phyloP scores from a whole-genome alignment of 441 rosid species.

The Bocquillonia castaneifolia region DNA sequence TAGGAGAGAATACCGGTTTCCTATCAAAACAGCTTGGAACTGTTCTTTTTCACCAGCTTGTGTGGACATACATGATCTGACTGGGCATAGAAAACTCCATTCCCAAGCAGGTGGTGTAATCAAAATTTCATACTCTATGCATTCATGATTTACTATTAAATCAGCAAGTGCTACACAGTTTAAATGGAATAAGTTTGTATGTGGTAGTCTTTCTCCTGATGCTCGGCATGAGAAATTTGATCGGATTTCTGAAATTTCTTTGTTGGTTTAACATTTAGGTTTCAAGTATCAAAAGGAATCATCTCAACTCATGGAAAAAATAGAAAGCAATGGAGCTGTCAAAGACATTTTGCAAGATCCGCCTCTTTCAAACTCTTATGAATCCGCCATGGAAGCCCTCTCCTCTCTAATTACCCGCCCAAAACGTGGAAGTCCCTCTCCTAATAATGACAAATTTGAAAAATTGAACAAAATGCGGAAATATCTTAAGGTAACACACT shows the following conservation, averaged over 20 bases:
- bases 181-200: background rate
- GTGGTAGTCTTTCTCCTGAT: conserved; percentile 7
- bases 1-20: conserved; percentile 23
- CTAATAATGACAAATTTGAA: conserved; percentile 35
- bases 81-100: conserved; percentile 17
- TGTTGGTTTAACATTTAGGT: conserved; percentile 36
- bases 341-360: conserved; percentile 34
- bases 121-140: background rate
- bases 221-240: conserved; percentile 1
- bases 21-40: conserved; percentile 17
- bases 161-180: background rate
- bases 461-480: conserved; percentile 59
- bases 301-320: conserved; percentile 35
- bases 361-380: conserved; percentile 57
- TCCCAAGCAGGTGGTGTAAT: conserved; percentile 16
- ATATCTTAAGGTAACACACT: conserved; percentile 64
- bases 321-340: conserved; percentile 23
- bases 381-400: conserved; percentile 76
- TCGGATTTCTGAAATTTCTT: conserved; percentile 9
- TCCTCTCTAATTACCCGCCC: conserved; percentile 68
- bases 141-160: background rate
- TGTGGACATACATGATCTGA: conserved; percentile 11
- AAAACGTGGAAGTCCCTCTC: conserved; percentile 48
- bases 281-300: conserved; percentile 36
- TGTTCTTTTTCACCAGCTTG: conserved; percentile 23